phyloP scores from a whole-genome alignment of 1,284 basidiomycete genomes.

The Boletus smithii region DNA sequence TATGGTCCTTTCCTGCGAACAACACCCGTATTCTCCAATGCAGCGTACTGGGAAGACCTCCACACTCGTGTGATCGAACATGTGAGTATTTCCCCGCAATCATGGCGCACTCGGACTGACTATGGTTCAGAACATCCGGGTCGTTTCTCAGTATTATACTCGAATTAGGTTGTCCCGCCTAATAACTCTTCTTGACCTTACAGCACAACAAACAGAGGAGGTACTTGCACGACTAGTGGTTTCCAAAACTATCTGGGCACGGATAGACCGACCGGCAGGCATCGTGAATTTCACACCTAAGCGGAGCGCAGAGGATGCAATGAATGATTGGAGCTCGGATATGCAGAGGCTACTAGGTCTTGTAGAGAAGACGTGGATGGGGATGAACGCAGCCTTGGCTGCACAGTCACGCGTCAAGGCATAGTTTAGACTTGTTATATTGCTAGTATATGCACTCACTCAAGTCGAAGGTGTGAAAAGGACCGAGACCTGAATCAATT shows the following conservation, averaged over 20 bases:
- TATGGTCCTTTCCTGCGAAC: slow-evolving; percentile 83
- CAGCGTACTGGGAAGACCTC: slow-evolving; percentile 91
- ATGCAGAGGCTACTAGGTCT: slow-evolving; percentile 84
- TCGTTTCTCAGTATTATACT: slow-evolving; percentile 92
- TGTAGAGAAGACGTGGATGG: slow-evolving; percentile 88
- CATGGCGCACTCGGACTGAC: slow-evolving; percentile 6
- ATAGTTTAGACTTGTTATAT: slow-evolving; percentile 32
- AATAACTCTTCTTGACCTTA: slow-evolving; percentile 85
- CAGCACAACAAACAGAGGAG: slow-evolving; percentile 79
- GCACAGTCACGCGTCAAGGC: slow-evolving; percentile 67
- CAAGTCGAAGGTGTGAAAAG: slow-evolving; percentile 6
- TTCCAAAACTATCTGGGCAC: slow-evolving; percentile 88
- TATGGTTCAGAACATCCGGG: slow-evolving; percentile 82
- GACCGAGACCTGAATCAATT: neutral
- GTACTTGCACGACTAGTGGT: slow-evolving; percentile 88
- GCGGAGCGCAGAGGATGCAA: slow-evolving; percentile 79
- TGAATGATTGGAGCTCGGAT: slow-evolving; percentile 97
- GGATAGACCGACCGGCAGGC: slow-evolving; percentile 89
- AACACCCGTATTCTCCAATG: slow-evolving; percentile 78
- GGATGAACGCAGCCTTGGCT: slow-evolving; percentile 81
- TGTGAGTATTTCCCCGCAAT: slow-evolving; percentile 48
- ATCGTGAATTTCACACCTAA: slow-evolving; percentile 84
- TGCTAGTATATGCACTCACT: slow-evolving; percentile 14
- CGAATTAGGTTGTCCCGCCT: slow-evolving; percentile 85
- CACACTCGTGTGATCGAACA: slow-evolving; percentile 97